phyloP scores from a whole-genome alignment of 495 filamentous ascomycete genomes.

The Xylaria bambusicola region DNA sequence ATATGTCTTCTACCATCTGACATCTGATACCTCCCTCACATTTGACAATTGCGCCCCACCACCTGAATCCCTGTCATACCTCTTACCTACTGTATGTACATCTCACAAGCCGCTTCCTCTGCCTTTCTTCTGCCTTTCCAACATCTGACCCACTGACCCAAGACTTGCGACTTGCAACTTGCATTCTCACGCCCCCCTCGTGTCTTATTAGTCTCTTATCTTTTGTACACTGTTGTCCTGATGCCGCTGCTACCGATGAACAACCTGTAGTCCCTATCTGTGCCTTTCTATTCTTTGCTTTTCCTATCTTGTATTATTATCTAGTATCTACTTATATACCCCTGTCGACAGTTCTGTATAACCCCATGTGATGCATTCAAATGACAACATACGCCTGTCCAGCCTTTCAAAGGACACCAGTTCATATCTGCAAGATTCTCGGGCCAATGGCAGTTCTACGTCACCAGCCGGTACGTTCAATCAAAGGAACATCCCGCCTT shows the following conservation, averaged over 20 bases:
- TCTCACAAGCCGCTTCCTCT: not conserved
- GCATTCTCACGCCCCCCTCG: not conserved
- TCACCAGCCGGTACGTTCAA: conserved; percentile 3
- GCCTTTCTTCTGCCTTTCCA: not conserved
- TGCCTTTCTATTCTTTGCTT: no score
- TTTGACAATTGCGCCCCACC: not conserved
- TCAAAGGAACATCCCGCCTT: not conserved
- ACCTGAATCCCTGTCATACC: no score
- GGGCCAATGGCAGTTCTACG: conserved; percentile 5
- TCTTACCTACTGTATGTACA: no score
- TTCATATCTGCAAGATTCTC: not conserved
- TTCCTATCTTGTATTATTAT: no score
- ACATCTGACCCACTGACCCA: conserved; percentile 2
- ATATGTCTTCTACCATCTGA: not conserved
- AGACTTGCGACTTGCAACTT: no score
- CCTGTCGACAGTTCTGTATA: no score
- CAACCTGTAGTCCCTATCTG: no score
- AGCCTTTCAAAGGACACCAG: not conserved
- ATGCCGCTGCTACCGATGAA: no score
- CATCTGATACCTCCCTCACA: conserved; percentile 1
- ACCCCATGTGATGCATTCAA: conserved; percentile 10
- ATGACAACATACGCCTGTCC: conserved; percentile 10
- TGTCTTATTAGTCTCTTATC: no score
- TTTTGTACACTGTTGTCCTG: no score
- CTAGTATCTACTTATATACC: no score